These are phyloP conservation scores for Sanghuangporus weigelae DNA, from an alignment of 1,284 basidiomycete genomes.

Conservation along the genomic window DNA sequence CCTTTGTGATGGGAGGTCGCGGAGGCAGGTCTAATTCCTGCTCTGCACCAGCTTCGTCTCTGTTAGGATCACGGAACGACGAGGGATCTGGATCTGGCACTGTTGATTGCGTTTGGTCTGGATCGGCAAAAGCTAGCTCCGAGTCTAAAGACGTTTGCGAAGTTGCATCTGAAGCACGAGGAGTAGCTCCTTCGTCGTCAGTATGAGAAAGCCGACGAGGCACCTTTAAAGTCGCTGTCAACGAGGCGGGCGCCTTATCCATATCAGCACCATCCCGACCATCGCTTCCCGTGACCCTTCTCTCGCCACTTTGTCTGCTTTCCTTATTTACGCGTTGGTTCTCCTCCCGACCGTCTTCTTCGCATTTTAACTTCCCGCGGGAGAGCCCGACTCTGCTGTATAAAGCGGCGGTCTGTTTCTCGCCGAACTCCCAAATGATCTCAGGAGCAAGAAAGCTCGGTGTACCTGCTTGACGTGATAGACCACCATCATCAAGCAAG, in stretches of 20 bases:
- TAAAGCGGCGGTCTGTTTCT: background rate
- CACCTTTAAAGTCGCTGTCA: conserved; percentile 17
- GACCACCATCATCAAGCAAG: conserved; percentile 16
- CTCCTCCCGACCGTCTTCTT: background rate
- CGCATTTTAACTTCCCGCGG: background rate
- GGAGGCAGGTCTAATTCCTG: conserved; percentile 28
- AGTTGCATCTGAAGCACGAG: conserved; percentile 2
- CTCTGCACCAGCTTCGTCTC: conserved; percentile 30
- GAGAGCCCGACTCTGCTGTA: background rate
- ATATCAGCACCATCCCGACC: conserved; percentile 9
- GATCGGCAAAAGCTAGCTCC: conserved; percentile 5
- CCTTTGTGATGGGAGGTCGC: conserved; percentile 80
- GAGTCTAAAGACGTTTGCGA: background rate
- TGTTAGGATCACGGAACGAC: conserved; percentile 26
- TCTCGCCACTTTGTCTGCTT: background rate
- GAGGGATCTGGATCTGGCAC: conserved; percentile 22
- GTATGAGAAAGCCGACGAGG: conserved; percentile 17
- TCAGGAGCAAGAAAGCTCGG: conserved; percentile 99
- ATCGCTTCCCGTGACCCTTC: background rate
- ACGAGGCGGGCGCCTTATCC: conserved; percentile 1
- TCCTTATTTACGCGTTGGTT: background rate
- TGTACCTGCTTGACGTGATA: conserved; percentile 62
- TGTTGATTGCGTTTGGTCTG: conserved; percentile 18
- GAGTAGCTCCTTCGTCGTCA: conserved; percentile 6
- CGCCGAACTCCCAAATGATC: conserved; percentile 64